Percentiles rank a stretch among this genome's conserved stretches.
These are phyloP conservation scores for Backusella sp. DNA, from an alignment of 192 early-diverging fungal species.

Conservation along the genomic window DNA sequence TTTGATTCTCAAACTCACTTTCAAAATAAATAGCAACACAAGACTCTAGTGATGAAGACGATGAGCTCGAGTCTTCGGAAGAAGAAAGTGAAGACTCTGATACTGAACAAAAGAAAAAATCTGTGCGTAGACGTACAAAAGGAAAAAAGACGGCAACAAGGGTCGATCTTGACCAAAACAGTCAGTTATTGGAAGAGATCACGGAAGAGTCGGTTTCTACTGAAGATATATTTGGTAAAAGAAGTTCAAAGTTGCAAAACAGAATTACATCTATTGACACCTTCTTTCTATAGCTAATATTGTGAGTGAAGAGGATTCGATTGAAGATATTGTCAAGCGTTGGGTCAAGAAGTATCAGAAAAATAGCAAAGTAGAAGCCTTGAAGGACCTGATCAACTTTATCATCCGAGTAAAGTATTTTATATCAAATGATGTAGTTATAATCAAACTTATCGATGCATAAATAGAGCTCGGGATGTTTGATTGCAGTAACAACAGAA, in stretches of 20 bases:
- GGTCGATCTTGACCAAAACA: neutral
- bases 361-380: conserved; percentile 47
- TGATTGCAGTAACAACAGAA: conserved; percentile 37
- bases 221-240: conserved; percentile 2
- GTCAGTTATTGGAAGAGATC: conserved; percentile 22
- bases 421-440: conserved; percentile 7
- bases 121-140: neutral
- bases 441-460: neutral
- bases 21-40: neutral
- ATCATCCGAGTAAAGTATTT: conserved; percentile 51
- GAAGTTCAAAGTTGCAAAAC: neutral
- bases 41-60: conserved; percentile 17
- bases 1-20: neutral
- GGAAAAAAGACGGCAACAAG: conserved; percentile 1
- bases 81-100: conserved; percentile 3
- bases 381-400: conserved; percentile 77
- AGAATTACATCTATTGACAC: neutral
- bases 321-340: conserved; percentile 63
- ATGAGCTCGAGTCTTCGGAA: conserved; percentile 30
- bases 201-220: conserved; percentile 2
- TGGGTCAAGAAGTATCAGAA: conserved; percentile 71
- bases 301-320: conserved; percentile 45
- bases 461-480: conserved; percentile 57
- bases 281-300: conserved; percentile 34
- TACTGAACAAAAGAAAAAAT: neutral